Percentiles rank a stretch among this genome's conserved stretches.
These are phyloP conservation scores for Solanum pinnatisectum DNA, from an alignment of 257 asterid genomes.

Conservation along the genomic window DNA sequence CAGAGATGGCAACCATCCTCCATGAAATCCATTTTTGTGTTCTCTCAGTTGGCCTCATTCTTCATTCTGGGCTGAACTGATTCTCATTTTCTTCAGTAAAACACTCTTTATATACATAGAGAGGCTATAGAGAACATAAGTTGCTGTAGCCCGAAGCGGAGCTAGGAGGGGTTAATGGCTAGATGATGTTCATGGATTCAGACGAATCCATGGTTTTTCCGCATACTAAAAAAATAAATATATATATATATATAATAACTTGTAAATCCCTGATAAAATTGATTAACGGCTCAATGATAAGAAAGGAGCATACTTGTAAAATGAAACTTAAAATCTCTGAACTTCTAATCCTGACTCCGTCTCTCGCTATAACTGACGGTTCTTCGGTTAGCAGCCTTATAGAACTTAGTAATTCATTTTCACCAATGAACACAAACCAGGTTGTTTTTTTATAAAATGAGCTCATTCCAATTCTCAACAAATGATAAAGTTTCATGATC, in stretches of 20 bases:
- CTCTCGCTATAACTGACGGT: no score
- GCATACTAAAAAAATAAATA: no score
- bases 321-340: no score
- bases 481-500: neutral
- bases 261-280: no score
- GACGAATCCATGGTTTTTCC: no score
- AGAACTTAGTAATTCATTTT: neutral
- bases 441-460: neutral
- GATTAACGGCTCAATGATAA: no score
- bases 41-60: neutral
- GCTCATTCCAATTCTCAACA: neutral
- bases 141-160: no score
- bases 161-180: no score
- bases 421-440: neutral
- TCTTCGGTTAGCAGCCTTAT: no score
- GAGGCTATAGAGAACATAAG: neutral
- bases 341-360: neutral
- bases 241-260: no score
- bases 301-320: neutral
- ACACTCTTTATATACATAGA: neutral
- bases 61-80: neutral
- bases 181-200: no score
- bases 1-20: neutral
- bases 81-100: neutral
- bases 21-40: neutral